Percentiles rank a stretch among this genome's conserved stretches.
Conservation (phyloP, 1,139 yeast species). For the Candida sp. region DNA sequence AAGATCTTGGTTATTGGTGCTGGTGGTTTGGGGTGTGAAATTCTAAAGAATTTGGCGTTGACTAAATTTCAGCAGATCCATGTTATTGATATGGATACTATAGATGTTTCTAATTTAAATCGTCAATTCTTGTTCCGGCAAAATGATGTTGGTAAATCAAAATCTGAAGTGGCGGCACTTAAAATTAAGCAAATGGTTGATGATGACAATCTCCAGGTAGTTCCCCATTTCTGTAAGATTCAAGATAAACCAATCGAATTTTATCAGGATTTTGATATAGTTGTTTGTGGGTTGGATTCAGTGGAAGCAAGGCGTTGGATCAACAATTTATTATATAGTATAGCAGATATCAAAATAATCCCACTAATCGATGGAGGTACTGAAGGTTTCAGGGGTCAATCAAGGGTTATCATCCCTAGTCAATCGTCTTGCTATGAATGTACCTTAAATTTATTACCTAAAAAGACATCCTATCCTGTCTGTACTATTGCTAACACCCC, state of each 20-base stretch:
- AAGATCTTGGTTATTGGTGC: conserved; percentile 74
- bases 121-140: conserved; percentile 83
- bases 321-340: conserved; percentile 65
- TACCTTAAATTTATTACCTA: conserved; percentile 72
- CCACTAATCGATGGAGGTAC: conserved; percentile 96
- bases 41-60: conserved; percentile 77
- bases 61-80: conserved; percentile 74
- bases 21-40: conserved; percentile 96
- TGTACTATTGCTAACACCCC: conserved; percentile 97
- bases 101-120: conserved; percentile 85
- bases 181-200: conserved; percentile 49
- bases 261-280: conserved; percentile 66
- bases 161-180: conserved; percentile 76
- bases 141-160: conserved; percentile 73
- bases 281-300: conserved; percentile 87
- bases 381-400: conserved; percentile 92
- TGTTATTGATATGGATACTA: conserved; percentile 93
- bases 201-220: conserved; percentile 43
- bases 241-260: conserved; percentile 68
- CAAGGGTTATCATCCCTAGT: conserved; percentile 83
- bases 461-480: conserved; percentile 75
- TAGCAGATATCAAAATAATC: conserved; percentile 60
- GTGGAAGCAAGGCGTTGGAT: conserved; percentile 94
- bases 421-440: conserved; percentile 92
- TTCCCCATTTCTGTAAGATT: conserved; percentile 61